Conservation (phyloP, 2,329 filamentous ascomycete species). For the Achaetomium macrosporum region DNA sequence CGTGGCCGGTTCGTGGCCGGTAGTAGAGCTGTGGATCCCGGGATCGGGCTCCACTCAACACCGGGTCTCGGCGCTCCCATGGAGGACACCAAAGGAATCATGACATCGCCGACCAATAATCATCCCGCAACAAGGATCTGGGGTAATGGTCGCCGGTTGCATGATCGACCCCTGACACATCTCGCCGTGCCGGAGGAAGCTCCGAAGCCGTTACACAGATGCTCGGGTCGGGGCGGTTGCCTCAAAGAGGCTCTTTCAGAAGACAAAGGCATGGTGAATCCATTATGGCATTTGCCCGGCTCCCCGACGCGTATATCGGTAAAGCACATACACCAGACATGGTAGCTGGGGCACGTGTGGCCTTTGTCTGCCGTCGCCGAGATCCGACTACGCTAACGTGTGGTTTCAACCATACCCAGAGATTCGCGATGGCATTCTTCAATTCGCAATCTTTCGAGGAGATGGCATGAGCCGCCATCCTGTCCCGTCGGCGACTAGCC, state of each 20-base stretch:
- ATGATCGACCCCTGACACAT: not conserved
- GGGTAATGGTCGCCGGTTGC: too few relatives aligned
- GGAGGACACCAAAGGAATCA: constrained; percentile 1
- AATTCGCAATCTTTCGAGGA: constrained; percentile 9
- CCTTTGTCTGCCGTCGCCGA: too few relatives aligned
- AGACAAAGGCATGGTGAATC: too few relatives aligned
- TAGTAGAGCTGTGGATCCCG: not conserved
- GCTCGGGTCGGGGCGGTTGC: too few relatives aligned
- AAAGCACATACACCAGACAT: too few relatives aligned
- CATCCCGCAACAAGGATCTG: not conserved
- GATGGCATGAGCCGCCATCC: constrained; percentile 12
- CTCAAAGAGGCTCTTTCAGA: too few relatives aligned
- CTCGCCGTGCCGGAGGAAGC: too few relatives aligned
- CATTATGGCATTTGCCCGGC: too few relatives aligned
- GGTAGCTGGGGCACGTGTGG: too few relatives aligned
- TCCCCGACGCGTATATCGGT: too few relatives aligned
- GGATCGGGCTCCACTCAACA: not conserved
- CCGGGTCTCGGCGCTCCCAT: not conserved
- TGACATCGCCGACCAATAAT: constrained; percentile 9
- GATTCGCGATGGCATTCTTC: not conserved
- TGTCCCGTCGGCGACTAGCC: not conserved
- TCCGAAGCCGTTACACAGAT: too few relatives aligned
- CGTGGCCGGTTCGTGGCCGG: not conserved
- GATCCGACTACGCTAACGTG: not conserved
- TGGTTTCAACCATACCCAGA: constrained; percentile 7